phyloP scores from a whole-genome alignment of 108 stramenopile genomes.

The Thalassiosira profunda region DNA sequence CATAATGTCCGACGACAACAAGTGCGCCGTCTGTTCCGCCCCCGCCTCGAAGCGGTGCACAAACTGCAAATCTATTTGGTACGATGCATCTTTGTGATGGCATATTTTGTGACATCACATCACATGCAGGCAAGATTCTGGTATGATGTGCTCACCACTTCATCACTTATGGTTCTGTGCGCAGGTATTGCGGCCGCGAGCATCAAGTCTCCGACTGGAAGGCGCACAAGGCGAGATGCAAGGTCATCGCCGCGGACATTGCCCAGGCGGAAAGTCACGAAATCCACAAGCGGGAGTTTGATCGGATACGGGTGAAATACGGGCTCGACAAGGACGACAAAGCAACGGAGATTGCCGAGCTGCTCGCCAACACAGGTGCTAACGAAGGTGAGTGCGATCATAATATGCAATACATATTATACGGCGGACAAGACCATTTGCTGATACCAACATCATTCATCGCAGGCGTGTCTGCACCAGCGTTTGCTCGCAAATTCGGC shows the following conservation, averaged over 20 bases:
- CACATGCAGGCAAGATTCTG: too few relatives aligned
- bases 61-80: constrained; percentile 51
- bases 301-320: constrained; percentile 61
- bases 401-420: too few relatives aligned
- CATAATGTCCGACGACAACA: too few relatives aligned
- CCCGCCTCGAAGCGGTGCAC: constrained; percentile 53
- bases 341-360: constrained; percentile 60
- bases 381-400: too few relatives aligned
- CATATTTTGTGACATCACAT: too few relatives aligned
- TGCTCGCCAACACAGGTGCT: constrained; percentile 34
- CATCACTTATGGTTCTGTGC: too few relatives aligned
- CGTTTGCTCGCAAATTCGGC: constrained; percentile 72
- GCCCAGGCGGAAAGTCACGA: constrained; percentile 62
- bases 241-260: constrained; percentile 41
- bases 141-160: too few relatives aligned
- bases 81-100: too few relatives aligned
- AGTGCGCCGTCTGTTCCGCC: too few relatives aligned
- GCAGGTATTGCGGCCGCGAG: too few relatives aligned
- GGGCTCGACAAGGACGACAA: constrained; percentile 51
- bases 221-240: constrained; percentile 51
- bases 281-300: constrained; percentile 75
- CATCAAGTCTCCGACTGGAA: constrained; percentile 65
- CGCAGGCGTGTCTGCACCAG: constrained; percentile 61
- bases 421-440: too few relatives aligned
- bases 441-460: too few relatives aligned